Conservation (phyloP, 352 stramenopile species). For the Globisporangium rhizosaccharum region DNA sequence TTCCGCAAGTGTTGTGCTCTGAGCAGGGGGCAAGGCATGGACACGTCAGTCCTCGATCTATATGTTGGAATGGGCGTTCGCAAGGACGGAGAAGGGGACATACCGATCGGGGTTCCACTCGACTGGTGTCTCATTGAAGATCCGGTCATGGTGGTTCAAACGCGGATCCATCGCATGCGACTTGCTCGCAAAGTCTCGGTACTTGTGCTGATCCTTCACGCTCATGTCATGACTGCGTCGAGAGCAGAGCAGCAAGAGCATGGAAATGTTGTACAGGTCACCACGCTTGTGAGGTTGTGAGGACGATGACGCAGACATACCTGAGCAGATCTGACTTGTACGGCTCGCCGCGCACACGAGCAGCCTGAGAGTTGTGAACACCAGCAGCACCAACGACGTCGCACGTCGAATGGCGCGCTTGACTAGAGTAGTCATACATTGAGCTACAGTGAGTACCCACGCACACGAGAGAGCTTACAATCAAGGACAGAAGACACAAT, state of each 20-base stretch:
- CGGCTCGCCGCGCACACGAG: conserved; percentile 24
- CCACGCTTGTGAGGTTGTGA: not conserved
- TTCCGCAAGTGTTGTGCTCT: conserved; percentile 77
- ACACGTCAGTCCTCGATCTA: not conserved
- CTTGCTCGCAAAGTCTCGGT: conserved; percentile 59
- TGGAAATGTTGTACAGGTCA: too few species aligned
- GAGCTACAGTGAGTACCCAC: not conserved
- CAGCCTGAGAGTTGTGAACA: not conserved
- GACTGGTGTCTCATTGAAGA: conserved; percentile 68
- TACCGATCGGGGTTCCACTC: conserved; percentile 52
- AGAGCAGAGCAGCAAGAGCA: not conserved
- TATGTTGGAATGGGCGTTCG: not conserved
- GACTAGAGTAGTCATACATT: conserved; percentile 10
- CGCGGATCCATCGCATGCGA: conserved; percentile 33
- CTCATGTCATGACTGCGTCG: conserved; percentile 26
- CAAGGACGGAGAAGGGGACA: not conserved
- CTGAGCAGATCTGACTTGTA: conserved; percentile 48
- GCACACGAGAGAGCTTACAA: not conserved
- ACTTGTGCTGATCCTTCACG: conserved; percentile 18
- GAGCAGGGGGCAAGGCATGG: not conserved
- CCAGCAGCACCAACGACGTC: conserved; percentile 34
- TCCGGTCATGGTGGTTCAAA: conserved; percentile 42
- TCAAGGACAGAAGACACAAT: not conserved
- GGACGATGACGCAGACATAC: conserved; percentile 12
- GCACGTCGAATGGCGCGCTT: conserved; percentile 46